Percentiles rank a stretch among this genome's conserved stretches.
These are phyloP conservation scores for Plasmodium malariae DNA, from an alignment of 169 alveolate genomes.

Conservation along the genomic window DNA sequence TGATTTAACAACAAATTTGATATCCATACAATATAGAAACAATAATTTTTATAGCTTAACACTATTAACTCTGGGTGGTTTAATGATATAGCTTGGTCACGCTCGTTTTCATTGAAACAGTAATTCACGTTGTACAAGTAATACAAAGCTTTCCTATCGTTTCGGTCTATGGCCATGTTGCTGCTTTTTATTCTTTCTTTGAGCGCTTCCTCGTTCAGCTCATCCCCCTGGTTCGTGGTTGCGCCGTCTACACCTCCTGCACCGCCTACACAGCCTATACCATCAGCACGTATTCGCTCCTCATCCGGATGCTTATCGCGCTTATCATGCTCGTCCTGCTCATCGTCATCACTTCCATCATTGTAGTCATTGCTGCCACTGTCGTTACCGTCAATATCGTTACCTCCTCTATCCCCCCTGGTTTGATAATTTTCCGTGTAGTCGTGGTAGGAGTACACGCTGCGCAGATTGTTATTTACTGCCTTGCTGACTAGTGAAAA, in stretches of 20 bases:
- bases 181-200: neutral
- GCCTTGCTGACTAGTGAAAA: slow-evolving; percentile 28
- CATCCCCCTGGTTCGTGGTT: neutral
- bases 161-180: slow-evolving; percentile 21
- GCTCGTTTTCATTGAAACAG: slow-evolving; percentile 12
- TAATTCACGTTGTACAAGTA: slow-evolving; percentile 60
- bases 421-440: slow-evolving; percentile 38
- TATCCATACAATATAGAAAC: slow-evolving; percentile 63
- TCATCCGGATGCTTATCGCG: too few species aligned
- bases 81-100: neutral
- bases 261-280: neutral
- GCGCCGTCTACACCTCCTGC: neutral
- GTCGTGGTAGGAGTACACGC: slow-evolving; percentile 58
- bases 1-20: slow-evolving; percentile 61
- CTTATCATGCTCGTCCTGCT: too few species aligned
- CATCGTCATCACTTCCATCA: too few species aligned
- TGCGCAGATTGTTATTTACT: slow-evolving; percentile 31
- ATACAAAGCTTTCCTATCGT: slow-evolving; percentile 56
- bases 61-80: slow-evolving; percentile 30
- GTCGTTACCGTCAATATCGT: neutral
- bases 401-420: neutral
- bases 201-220: neutral
- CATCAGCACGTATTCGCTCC: too few species aligned
- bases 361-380: neutral
- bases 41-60: slow-evolving; percentile 61